A percentile compares a stretch with the other conserved stretches of the same genome.
These are phyloP conservation scores for Solanum hybrid DNA, from an alignment of 305 asterid species.

Conservation along the genomic window DNA sequence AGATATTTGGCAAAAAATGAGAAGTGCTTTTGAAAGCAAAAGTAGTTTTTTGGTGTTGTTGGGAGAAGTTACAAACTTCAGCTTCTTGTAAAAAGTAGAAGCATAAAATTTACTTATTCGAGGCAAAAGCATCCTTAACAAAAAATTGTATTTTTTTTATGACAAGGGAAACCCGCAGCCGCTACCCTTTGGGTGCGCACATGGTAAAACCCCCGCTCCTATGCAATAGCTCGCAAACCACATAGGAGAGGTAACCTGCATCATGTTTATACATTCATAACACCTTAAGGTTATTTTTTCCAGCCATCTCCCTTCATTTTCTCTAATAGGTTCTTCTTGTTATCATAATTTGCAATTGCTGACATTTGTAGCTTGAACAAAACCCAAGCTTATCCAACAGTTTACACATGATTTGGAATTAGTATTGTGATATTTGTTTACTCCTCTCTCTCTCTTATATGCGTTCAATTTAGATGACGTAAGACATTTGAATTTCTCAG, in stretches of 20 bases:
- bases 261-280: background rate
- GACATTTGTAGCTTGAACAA: background rate
- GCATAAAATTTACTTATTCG: background rate
- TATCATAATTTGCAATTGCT: background rate
- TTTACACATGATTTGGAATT: background rate
- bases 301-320: background rate
- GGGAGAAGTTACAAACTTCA: background rate
- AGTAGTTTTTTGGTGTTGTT: background rate
- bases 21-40: background rate
- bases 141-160: background rate
- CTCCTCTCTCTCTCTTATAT: background rate
- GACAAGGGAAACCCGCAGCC: too few relatives aligned
- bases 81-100: background rate
- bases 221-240: too few relatives aligned
- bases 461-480: background rate
- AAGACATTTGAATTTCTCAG: constrained; percentile 27
- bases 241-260: background rate
- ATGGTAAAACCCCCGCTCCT: too few relatives aligned
- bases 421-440: background rate
- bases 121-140: background rate
- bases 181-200: too few relatives aligned
- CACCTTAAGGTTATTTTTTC: background rate
- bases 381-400: background rate
- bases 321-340: background rate
- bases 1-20: background rate